phyloP scores from a whole-genome alignment of 2,329 filamentous ascomycete genomes.

The Juglanconis sp. region DNA sequence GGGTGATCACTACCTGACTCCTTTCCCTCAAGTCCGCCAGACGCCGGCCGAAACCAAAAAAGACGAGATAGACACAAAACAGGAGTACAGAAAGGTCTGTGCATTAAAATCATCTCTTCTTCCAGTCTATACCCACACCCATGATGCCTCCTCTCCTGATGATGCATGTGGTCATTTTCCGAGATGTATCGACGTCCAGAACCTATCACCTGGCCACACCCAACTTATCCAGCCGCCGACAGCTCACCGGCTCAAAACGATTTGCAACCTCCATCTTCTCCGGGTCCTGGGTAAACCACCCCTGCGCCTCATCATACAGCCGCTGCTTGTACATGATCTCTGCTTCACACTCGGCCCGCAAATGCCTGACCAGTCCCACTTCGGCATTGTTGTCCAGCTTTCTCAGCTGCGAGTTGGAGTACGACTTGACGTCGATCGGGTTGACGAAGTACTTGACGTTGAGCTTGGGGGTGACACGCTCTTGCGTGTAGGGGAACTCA shows the following conservation, averaged over 20 bases:
- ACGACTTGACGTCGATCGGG: slow-evolving; percentile 71
- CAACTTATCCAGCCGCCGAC: slow-evolving; percentile 47
- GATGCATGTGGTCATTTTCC: not conserved
- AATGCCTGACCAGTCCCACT: slow-evolving; percentile 61
- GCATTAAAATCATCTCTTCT: too few species aligned
- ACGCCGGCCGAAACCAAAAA: too few species aligned
- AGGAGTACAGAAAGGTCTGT: too few species aligned
- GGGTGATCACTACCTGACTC: too few species aligned
- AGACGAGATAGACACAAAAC: too few species aligned
- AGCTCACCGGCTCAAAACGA: slow-evolving; percentile 49
- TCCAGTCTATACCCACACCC: not conserved
- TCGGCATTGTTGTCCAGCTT: slow-evolving; percentile 79
- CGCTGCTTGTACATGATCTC: slow-evolving; percentile 66
- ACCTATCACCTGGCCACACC: slow-evolving; percentile 21
- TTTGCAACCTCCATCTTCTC: slow-evolving; percentile 73
- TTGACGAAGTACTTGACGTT: slow-evolving; percentile 84
- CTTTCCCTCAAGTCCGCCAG: too few species aligned
- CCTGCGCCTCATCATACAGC: slow-evolving; percentile 73
- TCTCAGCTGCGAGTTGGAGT: slow-evolving; percentile 64
- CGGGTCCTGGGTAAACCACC: slow-evolving; percentile 81
- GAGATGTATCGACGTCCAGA: not conserved
- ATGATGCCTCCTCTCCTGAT: not conserved
- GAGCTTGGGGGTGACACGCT: slow-evolving; percentile 67
- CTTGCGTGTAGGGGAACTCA: slow-evolving; percentile 67
- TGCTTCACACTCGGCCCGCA: slow-evolving; percentile 70